phyloP scores from a whole-genome alignment of 1,139 yeast genomes.

The Magnusiomyces magnusii region DNA sequence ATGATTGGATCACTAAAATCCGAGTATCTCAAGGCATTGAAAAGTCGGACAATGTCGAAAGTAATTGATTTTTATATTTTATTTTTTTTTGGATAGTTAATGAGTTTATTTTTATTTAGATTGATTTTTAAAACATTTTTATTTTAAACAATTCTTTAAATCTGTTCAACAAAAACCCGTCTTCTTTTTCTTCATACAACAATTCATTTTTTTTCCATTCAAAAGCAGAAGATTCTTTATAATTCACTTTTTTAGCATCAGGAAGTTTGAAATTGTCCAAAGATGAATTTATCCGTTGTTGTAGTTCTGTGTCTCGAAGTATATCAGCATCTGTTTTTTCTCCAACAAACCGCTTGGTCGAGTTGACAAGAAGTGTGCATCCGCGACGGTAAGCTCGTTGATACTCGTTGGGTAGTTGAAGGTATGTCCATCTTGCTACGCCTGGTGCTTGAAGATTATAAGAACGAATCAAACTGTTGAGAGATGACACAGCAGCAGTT shows the following conservation, averaged over 20 bases:
- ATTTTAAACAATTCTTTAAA: slow-evolving; percentile 1
- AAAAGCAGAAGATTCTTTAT: neutral
- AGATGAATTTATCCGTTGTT: neutral
- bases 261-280: neutral
- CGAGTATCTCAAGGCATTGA: slow-evolving; percentile 10
- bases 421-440: slow-evolving; percentile 61
- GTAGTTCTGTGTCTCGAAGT: neutral
- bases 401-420: slow-evolving; percentile 48
- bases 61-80: neutral
- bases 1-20: slow-evolving; percentile 60
- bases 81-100: neutral
- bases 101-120: neutral
- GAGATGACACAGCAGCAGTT: slow-evolving; percentile 38
- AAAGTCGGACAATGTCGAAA: neutral
- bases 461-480: slow-evolving; percentile 57
- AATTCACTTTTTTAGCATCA: neutral
- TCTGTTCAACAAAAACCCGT: neutral
- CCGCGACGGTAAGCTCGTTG: neutral
- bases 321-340: neutral
- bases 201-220: neutral
- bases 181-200: slow-evolving; percentile 6
- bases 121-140: neutral
- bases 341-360: neutral
- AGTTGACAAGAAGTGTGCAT: neutral
- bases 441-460: slow-evolving; percentile 80